A percentile compares a stretch with the other conserved stretches of the same genome.
These are phyloP conservation scores for Schwanniomyces pseudopolymorphus DNA, from an alignment of 805 yeast species.

Conservation along the genomic window DNA sequence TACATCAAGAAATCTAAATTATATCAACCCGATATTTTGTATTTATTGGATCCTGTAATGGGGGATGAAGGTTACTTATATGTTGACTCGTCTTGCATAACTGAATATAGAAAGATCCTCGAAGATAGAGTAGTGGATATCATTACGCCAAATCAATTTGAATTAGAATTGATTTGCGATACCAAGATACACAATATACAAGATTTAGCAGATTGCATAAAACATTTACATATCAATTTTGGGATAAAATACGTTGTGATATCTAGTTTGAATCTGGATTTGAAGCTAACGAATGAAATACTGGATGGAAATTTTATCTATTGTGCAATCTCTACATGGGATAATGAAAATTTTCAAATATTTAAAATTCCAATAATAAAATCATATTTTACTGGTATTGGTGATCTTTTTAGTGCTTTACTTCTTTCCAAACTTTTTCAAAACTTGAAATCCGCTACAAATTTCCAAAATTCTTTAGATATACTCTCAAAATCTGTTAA, in stretches of 20 bases:
- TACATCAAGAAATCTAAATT: conserved; percentile 37
- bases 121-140: conserved; percentile 63
- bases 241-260: conserved; percentile 62
- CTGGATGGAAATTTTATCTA: conserved; percentile 15
- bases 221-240: conserved; percentile 46
- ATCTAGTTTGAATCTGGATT: conserved; percentile 48
- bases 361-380: conserved; percentile 62
- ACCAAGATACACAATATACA: conserved; percentile 39
- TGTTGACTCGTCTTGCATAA: conserved; percentile 51
- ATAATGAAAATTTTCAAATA: conserved; percentile 15
- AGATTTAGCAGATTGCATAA: conserved; percentile 47
- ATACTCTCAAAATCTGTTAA: conserved; percentile 40
- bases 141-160: conserved; percentile 90
- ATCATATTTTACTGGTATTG: conserved; percentile 92
- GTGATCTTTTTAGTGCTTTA: conserved; percentile 84
- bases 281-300: conserved; percentile 2
- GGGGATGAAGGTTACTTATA: conserved; percentile 76
- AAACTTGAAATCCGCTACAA: conserved; percentile 4
- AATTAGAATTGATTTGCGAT: conserved; percentile 69
- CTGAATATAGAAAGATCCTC: conserved; percentile 39
- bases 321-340: conserved; percentile 23
- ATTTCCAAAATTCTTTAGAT: neutral
- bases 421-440: conserved; percentile 59
- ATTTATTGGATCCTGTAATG: conserved; percentile 77
- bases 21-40: conserved; percentile 33